A percentile compares a stretch with the other conserved stretches of the same genome.
Conservation (phyloP, 2,329 filamentous ascomycete genomes). For the Alternaria sp. region DNA sequence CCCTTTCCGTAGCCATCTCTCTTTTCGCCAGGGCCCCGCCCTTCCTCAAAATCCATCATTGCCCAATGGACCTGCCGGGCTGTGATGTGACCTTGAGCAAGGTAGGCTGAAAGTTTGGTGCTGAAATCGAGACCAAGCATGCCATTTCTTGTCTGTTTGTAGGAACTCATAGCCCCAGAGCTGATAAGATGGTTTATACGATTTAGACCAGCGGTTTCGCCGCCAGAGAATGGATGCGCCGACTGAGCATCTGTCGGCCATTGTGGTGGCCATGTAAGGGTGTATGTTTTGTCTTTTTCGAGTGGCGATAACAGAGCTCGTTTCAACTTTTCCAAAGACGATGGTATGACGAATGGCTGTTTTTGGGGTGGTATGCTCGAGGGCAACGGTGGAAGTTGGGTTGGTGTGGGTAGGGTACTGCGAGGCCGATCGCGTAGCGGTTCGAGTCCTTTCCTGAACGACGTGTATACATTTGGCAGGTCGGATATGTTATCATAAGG, state of each 20-base stretch:
- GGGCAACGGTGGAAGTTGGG: conserved; percentile 67
- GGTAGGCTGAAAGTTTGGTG: conserved; percentile 77
- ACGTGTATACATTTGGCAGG: conserved; percentile 78
- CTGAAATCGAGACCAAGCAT: conserved; percentile 75
- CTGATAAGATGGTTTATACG: conserved; percentile 69
- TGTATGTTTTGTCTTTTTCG: conserved; percentile 50
- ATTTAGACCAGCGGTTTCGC: conserved; percentile 67
- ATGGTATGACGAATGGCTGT: conserved; percentile 70
- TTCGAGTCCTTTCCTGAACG: conserved; percentile 76
- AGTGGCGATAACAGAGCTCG: conserved; percentile 67
- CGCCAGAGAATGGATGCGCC: conserved; percentile 73
- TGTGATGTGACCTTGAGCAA: conserved; percentile 76
- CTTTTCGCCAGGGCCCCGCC: conserved; percentile 47
- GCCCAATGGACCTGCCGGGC: conserved; percentile 76
- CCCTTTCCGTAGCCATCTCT: conserved; percentile 69
- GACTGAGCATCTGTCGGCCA: conserved; percentile 64
- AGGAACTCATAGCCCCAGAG: conserved; percentile 67
- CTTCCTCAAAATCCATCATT: conserved; percentile 75
- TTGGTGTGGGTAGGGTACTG: conserved; percentile 62
- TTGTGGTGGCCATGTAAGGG: conserved; percentile 61
- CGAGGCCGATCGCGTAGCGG: conserved; percentile 73
- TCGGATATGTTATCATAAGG: conserved; percentile 65
- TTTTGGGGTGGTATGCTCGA: conserved; percentile 65
- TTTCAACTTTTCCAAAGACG: conserved; percentile 62
- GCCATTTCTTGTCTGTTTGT: conserved; percentile 76